These are phyloP conservation scores for Phytophthora litchii DNA, from an alignment of 352 stramenopile genomes.

Conservation along the genomic window DNA sequence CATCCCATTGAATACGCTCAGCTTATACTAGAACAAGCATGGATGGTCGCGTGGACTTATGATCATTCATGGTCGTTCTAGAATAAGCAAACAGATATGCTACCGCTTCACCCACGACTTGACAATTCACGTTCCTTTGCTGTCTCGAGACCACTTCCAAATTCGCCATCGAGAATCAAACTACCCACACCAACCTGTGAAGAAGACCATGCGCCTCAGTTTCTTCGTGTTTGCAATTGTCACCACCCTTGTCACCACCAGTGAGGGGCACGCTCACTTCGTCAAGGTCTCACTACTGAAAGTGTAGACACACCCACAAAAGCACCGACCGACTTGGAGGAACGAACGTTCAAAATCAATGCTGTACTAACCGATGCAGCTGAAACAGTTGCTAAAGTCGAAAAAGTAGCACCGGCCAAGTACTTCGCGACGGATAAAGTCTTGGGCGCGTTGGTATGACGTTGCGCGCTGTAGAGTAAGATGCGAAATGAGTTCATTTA, in stretches of 20 bases:
- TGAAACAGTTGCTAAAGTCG: neutral
- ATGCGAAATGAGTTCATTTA: no score
- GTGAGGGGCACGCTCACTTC: neutral
- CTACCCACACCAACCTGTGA: neutral
- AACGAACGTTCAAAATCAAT: neutral
- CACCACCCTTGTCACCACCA: neutral
- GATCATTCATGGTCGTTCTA: no score
- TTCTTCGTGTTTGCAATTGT: neutral
- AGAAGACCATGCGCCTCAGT: neutral
- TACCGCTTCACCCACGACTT: no score
- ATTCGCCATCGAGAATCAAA: neutral
- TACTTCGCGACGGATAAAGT: no score
- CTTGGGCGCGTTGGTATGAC: no score
- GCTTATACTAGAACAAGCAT: no score
- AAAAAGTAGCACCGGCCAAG: neutral
- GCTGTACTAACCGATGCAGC: neutral
- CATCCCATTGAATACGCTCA: no score
- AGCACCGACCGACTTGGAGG: neutral
- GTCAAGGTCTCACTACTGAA: neutral
- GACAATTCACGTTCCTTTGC: no score
- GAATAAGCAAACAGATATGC: no score
- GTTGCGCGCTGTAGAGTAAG: no score
- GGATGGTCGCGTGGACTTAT: no score
- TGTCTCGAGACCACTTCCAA: neutral
- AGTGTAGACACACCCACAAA: neutral